Base-by-base conservation (phyloP, 768 basidiomycete genomes). In the Gloeophyllum trabeum region DNA sequence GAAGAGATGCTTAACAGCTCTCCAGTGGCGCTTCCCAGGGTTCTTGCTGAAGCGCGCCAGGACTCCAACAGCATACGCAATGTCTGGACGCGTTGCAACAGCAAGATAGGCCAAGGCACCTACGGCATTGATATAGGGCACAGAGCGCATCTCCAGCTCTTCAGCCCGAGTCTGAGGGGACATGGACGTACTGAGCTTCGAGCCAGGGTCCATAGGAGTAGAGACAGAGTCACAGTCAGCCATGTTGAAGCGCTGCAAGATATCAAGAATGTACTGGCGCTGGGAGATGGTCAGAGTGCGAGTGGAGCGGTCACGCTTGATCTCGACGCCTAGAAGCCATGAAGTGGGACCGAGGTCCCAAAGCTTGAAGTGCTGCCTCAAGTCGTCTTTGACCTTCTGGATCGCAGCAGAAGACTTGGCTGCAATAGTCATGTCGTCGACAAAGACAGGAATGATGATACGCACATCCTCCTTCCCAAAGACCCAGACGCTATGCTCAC, bases 1-100 rank as follows among this genome's bases (percentile, higher is more conserved):
- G 18, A 64, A 49, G 37, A 67, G 35, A 37, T 58, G 59, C 39
- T 64, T 61, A 20, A 61, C 56, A 4, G 61, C 61, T 19, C 55
- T 49, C 65, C 63, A 66, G 48, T 69, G 67, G 0, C 16, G 24
- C 5, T 35, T 18, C 0, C 58, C 59, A 25, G 60, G 57, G 24
- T 58, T 50, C 14, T 35, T 30, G 36, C 43, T 48, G 55, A 56
- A 62, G 6, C 51, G 48, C 0, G 56, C 6, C 38, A 48, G 39
- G 10, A 35, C 16, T 1, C 35, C 16, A 21, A 56, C 50, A 3
- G 51, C 40, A 35, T 44, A 51, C 0, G 41, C 23, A 40, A 56
- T 54, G 32, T 56, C 55, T 1, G 55, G 55, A 2, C 55, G 47
- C 0, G 49, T 36, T 4, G 44, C 45, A n/a, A n/a, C n/a, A n/a